Evolutionary conservation across 306 rosid species (phyloP).

Genomic region (Cucurbita pepo): DNA sequence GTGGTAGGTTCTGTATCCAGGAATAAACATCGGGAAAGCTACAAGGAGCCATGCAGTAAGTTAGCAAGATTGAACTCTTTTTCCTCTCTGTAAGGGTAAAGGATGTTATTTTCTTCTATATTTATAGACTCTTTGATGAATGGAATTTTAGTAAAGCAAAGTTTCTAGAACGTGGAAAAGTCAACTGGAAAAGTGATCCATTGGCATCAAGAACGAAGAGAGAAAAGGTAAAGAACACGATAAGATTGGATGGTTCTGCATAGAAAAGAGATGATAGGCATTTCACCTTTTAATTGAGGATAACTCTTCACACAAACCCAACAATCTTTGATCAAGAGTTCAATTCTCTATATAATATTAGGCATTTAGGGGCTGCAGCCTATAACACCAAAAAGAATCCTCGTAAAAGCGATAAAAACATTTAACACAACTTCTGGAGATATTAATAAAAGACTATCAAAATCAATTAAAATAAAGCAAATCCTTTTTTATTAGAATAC

Average conservation of each 20-base stretch:
- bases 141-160: constrained; percentile 5
- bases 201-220: constrained; percentile 5
- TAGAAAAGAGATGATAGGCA: constrained; percentile 6
- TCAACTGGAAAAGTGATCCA: constrained; percentile 17
- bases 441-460: not conserved
- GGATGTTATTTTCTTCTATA: not conserved
- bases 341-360: not conserved
- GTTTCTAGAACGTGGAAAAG: constrained; percentile 29
- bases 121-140: constrained; percentile 12
- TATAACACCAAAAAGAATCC: not conserved
- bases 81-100: not conserved
- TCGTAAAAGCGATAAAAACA: not conserved
- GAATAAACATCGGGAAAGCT: constrained; percentile 40
- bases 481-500: not conserved
- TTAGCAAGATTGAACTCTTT: not conserved
- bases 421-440: not conserved
- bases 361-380: not conserved
- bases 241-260: constrained; percentile 15
- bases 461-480: not conserved
- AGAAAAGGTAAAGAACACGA: not conserved
- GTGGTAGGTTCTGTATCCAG: constrained; percentile 77
- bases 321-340: not conserved
- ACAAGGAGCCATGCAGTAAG: constrained; percentile 35
- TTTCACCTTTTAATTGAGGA: not conserved
- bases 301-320: not conserved